A percentile compares a stretch with the other conserved stretches of the same genome.
Evolutionary conservation across 2,329 filamentous ascomycete species (phyloP).

Genomic region (Calonectria crousiana): DNA sequence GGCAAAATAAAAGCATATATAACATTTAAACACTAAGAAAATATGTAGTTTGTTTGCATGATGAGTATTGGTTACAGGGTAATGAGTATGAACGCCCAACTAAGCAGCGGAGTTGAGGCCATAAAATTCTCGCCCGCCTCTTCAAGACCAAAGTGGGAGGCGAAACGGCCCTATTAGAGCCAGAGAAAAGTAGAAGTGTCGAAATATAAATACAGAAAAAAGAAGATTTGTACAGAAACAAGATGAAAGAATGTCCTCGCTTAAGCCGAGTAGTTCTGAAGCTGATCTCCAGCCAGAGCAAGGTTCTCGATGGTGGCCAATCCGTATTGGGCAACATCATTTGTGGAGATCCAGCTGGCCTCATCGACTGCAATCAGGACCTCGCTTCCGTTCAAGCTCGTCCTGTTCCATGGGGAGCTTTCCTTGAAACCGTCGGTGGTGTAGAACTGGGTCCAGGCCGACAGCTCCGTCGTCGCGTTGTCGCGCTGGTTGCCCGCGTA

Average conservation of each 20-base stretch:
- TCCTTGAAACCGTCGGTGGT: constrained; percentile 59
- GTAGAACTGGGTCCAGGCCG: constrained; percentile 68
- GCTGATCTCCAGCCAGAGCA: constrained; percentile 49
- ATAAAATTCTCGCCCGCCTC: neutral
- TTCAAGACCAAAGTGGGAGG: neutral
- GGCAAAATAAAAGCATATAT: neutral
- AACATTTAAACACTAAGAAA: neutral
- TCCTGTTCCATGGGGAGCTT: constrained; percentile 51
- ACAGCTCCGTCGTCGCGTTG: constrained; percentile 61
- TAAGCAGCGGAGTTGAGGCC: neutral
- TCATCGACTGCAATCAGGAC: constrained; percentile 65
- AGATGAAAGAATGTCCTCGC: neutral
- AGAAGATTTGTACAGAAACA: neutral
- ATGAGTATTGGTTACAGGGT: neutral
- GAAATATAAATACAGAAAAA: neutral
- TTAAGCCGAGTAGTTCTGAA: constrained; percentile 17
- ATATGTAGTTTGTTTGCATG: neutral
- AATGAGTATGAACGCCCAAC: neutral
- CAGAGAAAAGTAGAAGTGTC: neutral
- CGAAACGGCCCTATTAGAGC: too few species aligned
- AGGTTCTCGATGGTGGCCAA: constrained; percentile 68
- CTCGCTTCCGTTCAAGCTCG: constrained; percentile 55
- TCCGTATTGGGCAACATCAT: constrained; percentile 68
- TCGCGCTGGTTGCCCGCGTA: constrained; percentile 59
- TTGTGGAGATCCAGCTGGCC: constrained; percentile 68